phyloP scores from a whole-genome alignment of 495 filamentous ascomycete species.

The Hyaloscypha variabilis region DNA sequence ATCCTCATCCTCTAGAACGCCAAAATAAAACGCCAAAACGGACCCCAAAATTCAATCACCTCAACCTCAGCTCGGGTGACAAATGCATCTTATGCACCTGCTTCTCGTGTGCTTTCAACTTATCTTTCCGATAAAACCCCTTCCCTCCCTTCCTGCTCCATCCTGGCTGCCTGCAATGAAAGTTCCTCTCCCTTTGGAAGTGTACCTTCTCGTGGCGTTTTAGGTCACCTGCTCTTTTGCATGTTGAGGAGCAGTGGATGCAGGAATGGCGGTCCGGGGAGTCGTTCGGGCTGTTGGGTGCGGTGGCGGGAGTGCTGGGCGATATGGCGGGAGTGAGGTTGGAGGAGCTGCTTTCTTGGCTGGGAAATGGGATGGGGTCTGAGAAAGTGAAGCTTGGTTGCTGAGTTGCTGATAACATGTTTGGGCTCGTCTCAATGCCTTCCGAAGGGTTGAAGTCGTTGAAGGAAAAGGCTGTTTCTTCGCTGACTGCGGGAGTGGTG shows the following conservation, averaged over 20 bases:
- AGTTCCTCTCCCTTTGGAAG: neutral
- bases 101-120: conserved; percentile 1
- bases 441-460: neutral
- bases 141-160: conserved; percentile 5
- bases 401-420: too few species aligned
- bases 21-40: too few species aligned
- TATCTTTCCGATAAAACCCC: conserved; percentile 8
- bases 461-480: neutral
- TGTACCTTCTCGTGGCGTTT: conserved; percentile 10
- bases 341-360: neutral
- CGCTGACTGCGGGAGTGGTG: neutral
- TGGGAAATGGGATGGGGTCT: neutral
- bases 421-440: too few species aligned
- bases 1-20: too few species aligned
- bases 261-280: neutral
- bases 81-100: conserved; percentile 1
- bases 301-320: neutral
- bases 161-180: neutral
- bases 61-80: too few species aligned
- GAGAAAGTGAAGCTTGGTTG: neutral
- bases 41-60: too few species aligned
- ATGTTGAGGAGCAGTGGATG: neutral
- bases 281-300: neutral
- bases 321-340: neutral
- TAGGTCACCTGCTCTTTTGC: conserved; percentile 5